phyloP scores from a whole-genome alignment of 2,329 filamentous ascomycete genomes.

The Colletotrichum coccodes region DNA sequence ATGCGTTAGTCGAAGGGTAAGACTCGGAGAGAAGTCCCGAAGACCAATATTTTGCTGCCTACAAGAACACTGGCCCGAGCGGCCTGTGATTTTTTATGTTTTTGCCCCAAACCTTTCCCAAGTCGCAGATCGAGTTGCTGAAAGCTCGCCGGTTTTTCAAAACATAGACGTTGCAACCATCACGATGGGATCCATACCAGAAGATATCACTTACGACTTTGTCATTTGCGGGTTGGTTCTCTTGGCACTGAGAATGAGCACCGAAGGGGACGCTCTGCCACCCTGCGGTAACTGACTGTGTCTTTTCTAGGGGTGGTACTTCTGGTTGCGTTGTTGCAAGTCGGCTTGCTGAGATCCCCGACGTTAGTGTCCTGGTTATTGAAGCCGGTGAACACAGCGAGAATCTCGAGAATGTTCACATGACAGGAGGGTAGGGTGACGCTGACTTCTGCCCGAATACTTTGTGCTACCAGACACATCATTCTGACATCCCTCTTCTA shows the following conservation, averaged over 20 bases:
- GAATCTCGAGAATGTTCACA: conserved; percentile 59
- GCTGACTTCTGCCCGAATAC: background rate
- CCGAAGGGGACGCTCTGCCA: background rate
- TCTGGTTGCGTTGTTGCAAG: conserved; percentile 49
- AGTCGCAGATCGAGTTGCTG: background rate
- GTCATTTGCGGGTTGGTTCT: conserved; percentile 24
- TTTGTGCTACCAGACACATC: too few species aligned
- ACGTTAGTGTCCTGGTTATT: conserved; percentile 44
- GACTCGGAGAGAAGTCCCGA: background rate
- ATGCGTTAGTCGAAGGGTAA: background rate
- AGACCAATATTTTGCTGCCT: background rate
- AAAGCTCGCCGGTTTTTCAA: background rate
- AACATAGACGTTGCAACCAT: background rate
- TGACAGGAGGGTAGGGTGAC: conserved; percentile 58
- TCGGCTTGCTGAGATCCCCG: conserved; percentile 47
- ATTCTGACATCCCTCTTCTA: background rate
- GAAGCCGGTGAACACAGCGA: conserved; percentile 52
- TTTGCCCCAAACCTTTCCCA: background rate
- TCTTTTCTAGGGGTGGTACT: conserved; percentile 42
- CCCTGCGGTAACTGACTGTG: conserved; percentile 25
- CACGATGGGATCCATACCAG: conserved; percentile 15
- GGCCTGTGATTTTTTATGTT: background rate
- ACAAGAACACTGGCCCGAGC: conserved; percentile 12
- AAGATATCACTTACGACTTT: conserved; percentile 24
- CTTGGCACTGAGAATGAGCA: too few species aligned